phyloP scores from a whole-genome alignment of 2,329 filamentous ascomycete species.

The Colletotrichum tamarilloi region DNA sequence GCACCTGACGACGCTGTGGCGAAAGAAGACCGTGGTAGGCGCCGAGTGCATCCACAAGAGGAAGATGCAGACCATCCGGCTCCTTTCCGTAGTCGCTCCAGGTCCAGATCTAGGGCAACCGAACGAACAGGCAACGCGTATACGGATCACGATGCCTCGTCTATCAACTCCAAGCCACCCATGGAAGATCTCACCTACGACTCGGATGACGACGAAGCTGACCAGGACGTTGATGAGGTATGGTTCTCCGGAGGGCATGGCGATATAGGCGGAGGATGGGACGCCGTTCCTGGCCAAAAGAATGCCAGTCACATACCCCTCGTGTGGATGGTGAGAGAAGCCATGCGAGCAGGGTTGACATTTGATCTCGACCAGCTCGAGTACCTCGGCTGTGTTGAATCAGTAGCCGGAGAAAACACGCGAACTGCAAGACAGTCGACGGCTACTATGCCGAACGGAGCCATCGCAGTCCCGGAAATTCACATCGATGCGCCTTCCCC shows the following conservation, averaged over 20 bases:
- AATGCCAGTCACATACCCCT: slow-evolving; percentile 76
- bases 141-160: slow-evolving; percentile 25
- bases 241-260: slow-evolving; percentile 85
- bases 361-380: slow-evolving; percentile 78
- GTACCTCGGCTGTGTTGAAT: slow-evolving; percentile 70
- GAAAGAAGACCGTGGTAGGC: slow-evolving; percentile 20
- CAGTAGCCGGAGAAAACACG: slow-evolving; percentile 12
- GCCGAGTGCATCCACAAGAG: slow-evolving; percentile 8
- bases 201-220: slow-evolving; percentile 55
- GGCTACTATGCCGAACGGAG: slow-evolving; percentile 11
- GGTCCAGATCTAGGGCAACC: slow-evolving; percentile 36
- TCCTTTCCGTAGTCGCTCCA: slow-evolving; percentile 55
- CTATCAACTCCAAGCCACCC: slow-evolving; percentile 27
- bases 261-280: slow-evolving; percentile 84
- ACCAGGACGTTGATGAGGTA: slow-evolving; percentile 82
- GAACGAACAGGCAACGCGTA: not conserved
- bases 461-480: slow-evolving; percentile 45
- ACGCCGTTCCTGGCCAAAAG: slow-evolving; percentile 64
- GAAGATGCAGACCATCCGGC: slow-evolving; percentile 46
- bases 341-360: slow-evolving; percentile 71
- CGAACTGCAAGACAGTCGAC: not conserved
- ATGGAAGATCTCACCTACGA: slow-evolving; percentile 50
- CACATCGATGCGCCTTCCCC: slow-evolving; percentile 39
- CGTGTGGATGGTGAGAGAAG: slow-evolving; percentile 75
- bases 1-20: slow-evolving; percentile 31